A percentile compares a stretch with the other conserved stretches of the same genome.
Conservation (phyloP, 495 filamentous ascomycete genomes). For the Neurospora hispaniola region DNA sequence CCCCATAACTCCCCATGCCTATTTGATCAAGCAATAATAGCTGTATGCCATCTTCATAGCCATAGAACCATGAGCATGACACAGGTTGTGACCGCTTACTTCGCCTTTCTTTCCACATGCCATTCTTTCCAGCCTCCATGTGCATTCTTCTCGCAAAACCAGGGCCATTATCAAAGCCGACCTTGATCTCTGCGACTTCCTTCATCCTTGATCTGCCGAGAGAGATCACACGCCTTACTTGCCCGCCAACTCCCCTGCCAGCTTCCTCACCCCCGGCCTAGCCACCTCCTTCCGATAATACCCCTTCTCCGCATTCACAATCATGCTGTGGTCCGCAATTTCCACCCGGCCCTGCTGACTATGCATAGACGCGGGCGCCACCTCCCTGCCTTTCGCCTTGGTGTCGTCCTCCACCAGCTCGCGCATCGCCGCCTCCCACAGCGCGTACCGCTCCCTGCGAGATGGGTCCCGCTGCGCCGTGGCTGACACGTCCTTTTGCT, state of each 20-base stretch:
- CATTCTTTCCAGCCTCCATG: neutral
- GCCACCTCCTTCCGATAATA: conserved; percentile 27
- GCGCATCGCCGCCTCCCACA: conserved; percentile 36
- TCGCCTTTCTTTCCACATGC: neutral
- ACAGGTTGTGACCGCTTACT: neutral
- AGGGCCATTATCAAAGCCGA: neutral
- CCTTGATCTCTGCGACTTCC: neutral
- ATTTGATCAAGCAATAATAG: neutral
- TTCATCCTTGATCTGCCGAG: neutral
- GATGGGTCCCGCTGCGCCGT: conserved; percentile 24
- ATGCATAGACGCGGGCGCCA: conserved; percentile 51
- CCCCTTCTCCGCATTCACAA: conserved; percentile 32
- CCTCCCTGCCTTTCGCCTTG: conserved; percentile 57
- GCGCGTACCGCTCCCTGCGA: conserved; percentile 24
- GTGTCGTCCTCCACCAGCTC: conserved; percentile 25
- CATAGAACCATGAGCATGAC: neutral
- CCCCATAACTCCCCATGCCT: neutral
- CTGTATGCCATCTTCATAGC: neutral
- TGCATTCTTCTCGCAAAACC: neutral
- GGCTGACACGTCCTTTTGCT: conserved; percentile 36
- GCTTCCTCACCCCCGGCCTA: conserved; percentile 14
- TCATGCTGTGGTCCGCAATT: conserved; percentile 39
- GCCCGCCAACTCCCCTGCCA: conserved; percentile 6
- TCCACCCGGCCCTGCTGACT: conserved; percentile 23
- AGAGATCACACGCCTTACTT: neutral